phyloP scores from a whole-genome alignment of 306 rosid genomes.

The Prinsepia uniflora region DNA sequence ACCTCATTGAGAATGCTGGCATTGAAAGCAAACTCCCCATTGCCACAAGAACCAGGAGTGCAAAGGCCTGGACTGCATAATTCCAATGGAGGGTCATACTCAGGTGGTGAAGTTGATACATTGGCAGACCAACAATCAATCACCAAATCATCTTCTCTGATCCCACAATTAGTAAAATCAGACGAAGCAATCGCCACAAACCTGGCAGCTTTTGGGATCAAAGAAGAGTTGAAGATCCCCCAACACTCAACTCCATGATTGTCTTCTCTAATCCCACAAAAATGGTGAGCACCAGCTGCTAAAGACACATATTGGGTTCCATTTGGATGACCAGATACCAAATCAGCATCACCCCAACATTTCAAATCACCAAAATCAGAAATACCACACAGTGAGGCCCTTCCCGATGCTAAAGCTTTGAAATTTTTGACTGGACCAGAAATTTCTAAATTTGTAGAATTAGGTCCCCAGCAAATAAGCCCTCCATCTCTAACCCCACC shows the following conservation, averaged over 20 bases:
- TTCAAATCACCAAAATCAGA: constrained; percentile 47
- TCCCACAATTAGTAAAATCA: constrained; percentile 71
- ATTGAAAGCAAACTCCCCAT: constrained; percentile 63
- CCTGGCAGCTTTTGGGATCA: constrained; percentile 55
- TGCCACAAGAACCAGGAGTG: constrained; percentile 39
- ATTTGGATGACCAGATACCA: constrained; percentile 29
- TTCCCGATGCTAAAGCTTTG: constrained; percentile 53
- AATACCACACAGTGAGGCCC: constrained; percentile 61
- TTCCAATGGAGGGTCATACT: constrained; percentile 80
- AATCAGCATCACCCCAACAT: constrained; percentile 68
- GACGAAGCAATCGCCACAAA: constrained; percentile 84
- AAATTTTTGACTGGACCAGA: constrained; percentile 45
- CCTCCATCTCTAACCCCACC: constrained; percentile 64
- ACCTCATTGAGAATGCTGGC: constrained; percentile 68
- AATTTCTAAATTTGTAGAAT: constrained; percentile 38
- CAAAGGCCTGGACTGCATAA: constrained; percentile 89
- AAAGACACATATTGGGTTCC: constrained; percentile 36
- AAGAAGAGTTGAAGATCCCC: constrained; percentile 69
- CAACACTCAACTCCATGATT: constrained; percentile 78
- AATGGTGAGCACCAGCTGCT: constrained; percentile 62
- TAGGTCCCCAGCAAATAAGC: constrained; percentile 81
- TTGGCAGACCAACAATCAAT: constrained; percentile 80
- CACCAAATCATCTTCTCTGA: constrained; percentile 78
- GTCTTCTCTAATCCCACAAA: constrained; percentile 73
- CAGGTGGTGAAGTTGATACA: constrained; percentile 31